Evolutionary conservation across 495 filamentous ascomycete genomes (phyloP).

Genomic region (Penicillium turbatum): DNA sequence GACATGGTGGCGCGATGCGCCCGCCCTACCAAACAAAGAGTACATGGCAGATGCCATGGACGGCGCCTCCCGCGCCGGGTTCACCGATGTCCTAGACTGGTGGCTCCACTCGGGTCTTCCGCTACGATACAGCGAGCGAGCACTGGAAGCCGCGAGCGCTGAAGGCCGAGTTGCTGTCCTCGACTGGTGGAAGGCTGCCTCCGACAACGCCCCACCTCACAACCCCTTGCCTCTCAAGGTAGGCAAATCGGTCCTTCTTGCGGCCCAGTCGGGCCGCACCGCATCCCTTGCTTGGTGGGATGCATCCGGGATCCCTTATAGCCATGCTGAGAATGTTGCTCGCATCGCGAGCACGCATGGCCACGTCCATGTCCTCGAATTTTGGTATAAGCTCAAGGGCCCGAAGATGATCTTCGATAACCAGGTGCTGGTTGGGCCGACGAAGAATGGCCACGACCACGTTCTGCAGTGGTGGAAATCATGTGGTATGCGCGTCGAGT

Average conservation of each 20-base stretch:
- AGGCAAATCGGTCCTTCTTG: slow-evolving; percentile 73
- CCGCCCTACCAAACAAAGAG: slow-evolving; percentile 74
- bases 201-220: slow-evolving; percentile 22
- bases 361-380: slow-evolving; percentile 77
- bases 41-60: slow-evolving; percentile 77
- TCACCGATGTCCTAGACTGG: slow-evolving; percentile 83
- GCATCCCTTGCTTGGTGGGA: slow-evolving; percentile 80
- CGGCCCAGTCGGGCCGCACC: slow-evolving; percentile 71
- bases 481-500: slow-evolving; percentile 74
- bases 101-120: slow-evolving; percentile 78
- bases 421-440: slow-evolving; percentile 82
- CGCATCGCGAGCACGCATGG: slow-evolving; percentile 80
- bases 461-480: slow-evolving; percentile 90
- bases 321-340: slow-evolving; percentile 70
- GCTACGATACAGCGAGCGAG: slow-evolving; percentile 77
- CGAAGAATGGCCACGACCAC: slow-evolving; percentile 76
- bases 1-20: slow-evolving; percentile 80
- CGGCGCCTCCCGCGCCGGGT: slow-evolving; percentile 76
- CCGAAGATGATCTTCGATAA: slow-evolving; percentile 85
- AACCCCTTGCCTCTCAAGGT: slow-evolving; percentile 60
- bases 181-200: slow-evolving; percentile 82
- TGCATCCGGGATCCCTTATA: slow-evolving; percentile 65
- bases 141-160: slow-evolving; percentile 78
- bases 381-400: slow-evolving; percentile 74
- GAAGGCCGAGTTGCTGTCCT: slow-evolving; percentile 80